A percentile compares a stretch with the other conserved stretches of the same genome.
Evolutionary conservation across 805 yeast species (phyloP).

Genomic region (Candida ponderosae): DNA sequence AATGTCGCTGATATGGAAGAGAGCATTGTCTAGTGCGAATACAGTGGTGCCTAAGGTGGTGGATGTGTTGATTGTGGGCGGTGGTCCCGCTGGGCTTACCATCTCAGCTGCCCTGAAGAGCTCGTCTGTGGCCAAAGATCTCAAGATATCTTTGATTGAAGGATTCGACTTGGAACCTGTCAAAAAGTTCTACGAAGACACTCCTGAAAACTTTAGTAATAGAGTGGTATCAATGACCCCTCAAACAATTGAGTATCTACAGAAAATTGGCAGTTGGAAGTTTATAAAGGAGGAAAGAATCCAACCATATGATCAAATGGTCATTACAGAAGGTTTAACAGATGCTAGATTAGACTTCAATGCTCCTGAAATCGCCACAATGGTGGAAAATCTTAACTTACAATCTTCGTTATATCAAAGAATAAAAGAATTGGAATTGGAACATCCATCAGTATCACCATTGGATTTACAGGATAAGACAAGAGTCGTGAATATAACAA

Average conservation of each 20-base stretch:
- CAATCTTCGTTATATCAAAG: constrained; percentile 64
- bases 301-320: constrained; percentile 71
- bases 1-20: constrained; percentile 15
- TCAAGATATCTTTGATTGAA: constrained; percentile 67
- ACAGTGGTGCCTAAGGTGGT: constrained; percentile 19
- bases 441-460: constrained; percentile 12
- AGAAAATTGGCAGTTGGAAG: constrained; percentile 70
- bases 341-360: constrained; percentile 69
- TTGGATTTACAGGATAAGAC: constrained; percentile 53
- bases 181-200: constrained; percentile 29
- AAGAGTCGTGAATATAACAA: constrained; percentile 51
- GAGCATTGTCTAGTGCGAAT: constrained; percentile 14
- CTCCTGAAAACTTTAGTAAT: constrained; percentile 52
- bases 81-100: constrained; percentile 95
- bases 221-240: constrained; percentile 87
- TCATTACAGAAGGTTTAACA: constrained; percentile 79
- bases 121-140: constrained; percentile 50
- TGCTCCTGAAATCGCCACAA: constrained; percentile 58
- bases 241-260: constrained; percentile 56
- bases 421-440: constrained; percentile 33
- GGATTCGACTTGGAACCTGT: constrained; percentile 52
- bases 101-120: constrained; percentile 73
- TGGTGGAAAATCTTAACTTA: constrained; percentile 83
- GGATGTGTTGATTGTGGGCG: constrained; percentile 88
- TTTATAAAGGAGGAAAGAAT: constrained; percentile 62